A percentile compares a stretch with the other conserved stretches of the same genome.
Evolutionary conservation across 1,139 yeast species (phyloP).

Genomic region (Lodderomyces beijingensis): DNA sequence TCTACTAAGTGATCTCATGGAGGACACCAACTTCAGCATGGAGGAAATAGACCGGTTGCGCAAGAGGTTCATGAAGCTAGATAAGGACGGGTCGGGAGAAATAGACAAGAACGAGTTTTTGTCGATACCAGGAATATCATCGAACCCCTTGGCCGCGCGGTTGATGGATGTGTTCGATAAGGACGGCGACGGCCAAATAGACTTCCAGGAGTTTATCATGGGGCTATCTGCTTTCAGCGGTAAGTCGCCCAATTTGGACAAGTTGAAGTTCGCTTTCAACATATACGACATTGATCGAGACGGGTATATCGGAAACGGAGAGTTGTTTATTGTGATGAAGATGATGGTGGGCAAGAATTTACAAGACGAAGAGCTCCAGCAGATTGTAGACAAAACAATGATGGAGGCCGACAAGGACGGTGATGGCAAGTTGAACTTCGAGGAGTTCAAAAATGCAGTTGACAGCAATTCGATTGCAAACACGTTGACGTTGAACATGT

Average conservation of each 20-base stretch:
- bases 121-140: constrained; percentile 86
- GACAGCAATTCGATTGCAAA: constrained; percentile 63
- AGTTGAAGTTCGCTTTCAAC: constrained; percentile 83
- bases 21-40: constrained; percentile 77
- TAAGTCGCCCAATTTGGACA: constrained; percentile 80
- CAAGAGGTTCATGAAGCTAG: constrained; percentile 91
- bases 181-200: constrained; percentile 91
- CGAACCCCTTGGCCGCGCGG: constrained; percentile 85
- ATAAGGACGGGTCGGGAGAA: constrained; percentile 88
- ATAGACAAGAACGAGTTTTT: constrained; percentile 88
- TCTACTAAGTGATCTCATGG: constrained; percentile 62
- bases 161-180: constrained; percentile 93
- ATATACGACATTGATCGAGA: constrained; percentile 95
- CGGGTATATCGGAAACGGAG: constrained; percentile 94
- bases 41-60: constrained; percentile 91
- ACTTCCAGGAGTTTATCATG: constrained; percentile 89
- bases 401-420: constrained; percentile 93
- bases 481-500: constrained; percentile 49
- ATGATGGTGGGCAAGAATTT: constrained; percentile 96
- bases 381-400: constrained; percentile 90
- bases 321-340: constrained; percentile 83
- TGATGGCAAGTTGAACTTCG: constrained; percentile 82
- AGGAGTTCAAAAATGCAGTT: constrained; percentile 76
- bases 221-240: constrained; percentile 91
- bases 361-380: constrained; percentile 85